These are phyloP conservation scores for Cutaneotrichosporon mucoides DNA, from an alignment of 1,284 basidiomycete genomes.

Conservation along the genomic window DNA sequence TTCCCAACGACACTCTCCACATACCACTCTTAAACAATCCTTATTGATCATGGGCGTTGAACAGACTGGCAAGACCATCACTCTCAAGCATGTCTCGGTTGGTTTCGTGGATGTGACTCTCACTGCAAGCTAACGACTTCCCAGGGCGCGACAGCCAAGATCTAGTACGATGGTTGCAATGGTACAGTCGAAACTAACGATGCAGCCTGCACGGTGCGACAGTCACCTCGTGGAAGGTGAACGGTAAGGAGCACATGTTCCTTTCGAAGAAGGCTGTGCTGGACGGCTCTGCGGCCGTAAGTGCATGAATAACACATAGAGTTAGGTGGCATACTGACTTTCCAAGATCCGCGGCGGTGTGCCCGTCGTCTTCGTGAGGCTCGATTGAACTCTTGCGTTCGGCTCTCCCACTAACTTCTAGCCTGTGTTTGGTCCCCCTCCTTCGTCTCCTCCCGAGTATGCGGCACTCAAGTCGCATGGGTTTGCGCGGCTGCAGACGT, in stretches of 20 bases:
- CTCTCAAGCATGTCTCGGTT: constrained; percentile 39
- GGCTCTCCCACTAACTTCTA: constrained; percentile 5
- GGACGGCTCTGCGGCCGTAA: constrained; percentile 63
- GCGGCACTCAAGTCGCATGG: constrained; percentile 71
- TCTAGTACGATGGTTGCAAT: constrained; percentile 48
- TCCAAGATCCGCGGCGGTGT: constrained; percentile 69
- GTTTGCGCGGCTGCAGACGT: constrained; percentile 69
- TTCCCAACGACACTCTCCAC: not conserved
- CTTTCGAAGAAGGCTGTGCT: constrained; percentile 72
- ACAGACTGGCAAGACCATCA: constrained; percentile 39
- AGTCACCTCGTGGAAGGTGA: constrained; percentile 51
- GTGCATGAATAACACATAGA: constrained; percentile 6
- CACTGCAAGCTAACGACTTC: not conserved
- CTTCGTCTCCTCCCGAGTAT: constrained; percentile 53
- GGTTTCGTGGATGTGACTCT: constrained; percentile 6
- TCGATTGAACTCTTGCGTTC: not conserved
- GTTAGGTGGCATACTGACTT: too few species aligned
- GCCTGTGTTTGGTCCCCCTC: constrained; percentile 77
- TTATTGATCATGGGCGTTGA: constrained; percentile 40
- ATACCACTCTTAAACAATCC: not conserved
- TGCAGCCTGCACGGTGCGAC: constrained; percentile 69
- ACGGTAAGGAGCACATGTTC: constrained; percentile 65
- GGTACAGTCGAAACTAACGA: not conserved
- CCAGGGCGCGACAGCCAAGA: constrained; percentile 66
- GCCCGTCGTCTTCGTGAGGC: constrained; percentile 62